Evolutionary conservation across 768 basidiomycete species (phyloP).

Genomic region (Psilocybe cyanescens): DNA sequence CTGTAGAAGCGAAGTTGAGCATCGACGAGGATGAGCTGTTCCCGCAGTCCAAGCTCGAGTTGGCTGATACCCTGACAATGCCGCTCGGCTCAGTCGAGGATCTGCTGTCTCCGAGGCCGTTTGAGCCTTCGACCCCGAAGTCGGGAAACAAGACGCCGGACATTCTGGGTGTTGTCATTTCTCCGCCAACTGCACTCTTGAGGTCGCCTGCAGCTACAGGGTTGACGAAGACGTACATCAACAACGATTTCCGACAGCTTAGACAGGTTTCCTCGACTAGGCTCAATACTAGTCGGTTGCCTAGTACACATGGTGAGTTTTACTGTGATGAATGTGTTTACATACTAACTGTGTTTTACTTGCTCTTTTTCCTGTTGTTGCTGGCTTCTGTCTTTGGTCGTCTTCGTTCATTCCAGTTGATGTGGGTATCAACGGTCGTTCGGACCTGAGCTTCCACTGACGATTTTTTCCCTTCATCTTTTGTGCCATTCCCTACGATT

Average conservation of each 20-base stretch:
- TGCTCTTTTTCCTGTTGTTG: not conserved
- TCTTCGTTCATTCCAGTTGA: constrained; percentile 32
- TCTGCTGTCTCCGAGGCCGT: constrained; percentile 44
- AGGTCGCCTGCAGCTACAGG: constrained; percentile 76
- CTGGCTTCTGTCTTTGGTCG: not conserved
- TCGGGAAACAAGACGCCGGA: constrained; percentile 54
- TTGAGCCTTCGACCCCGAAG: constrained; percentile 58
- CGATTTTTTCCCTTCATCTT: not conserved
- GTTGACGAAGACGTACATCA: constrained; percentile 80
- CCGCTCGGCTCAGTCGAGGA: constrained; percentile 51
- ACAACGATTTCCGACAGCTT: constrained; percentile 82
- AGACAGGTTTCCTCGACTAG: constrained; percentile 69
- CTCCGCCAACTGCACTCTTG: constrained; percentile 70
- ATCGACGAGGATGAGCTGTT: constrained; percentile 46
- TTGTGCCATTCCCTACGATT: not conserved
- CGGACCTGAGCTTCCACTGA: constrained; percentile 26
- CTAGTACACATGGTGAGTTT: constrained; percentile 74
- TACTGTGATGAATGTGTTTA: not conserved
- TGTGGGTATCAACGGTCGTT: constrained; percentile 42
- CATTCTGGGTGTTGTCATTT: constrained; percentile 67
- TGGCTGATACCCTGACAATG: constrained; percentile 40
- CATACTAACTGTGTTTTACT: not conserved
- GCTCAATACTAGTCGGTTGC: constrained; percentile 84
- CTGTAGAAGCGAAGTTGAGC: constrained; percentile 32
- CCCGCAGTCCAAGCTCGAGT: constrained; percentile 32